A percentile compares a stretch with the other conserved stretches of the same genome.
Conservation (phyloP, 2,329 filamentous ascomycete species). For the Alternaria sp. region DNA sequence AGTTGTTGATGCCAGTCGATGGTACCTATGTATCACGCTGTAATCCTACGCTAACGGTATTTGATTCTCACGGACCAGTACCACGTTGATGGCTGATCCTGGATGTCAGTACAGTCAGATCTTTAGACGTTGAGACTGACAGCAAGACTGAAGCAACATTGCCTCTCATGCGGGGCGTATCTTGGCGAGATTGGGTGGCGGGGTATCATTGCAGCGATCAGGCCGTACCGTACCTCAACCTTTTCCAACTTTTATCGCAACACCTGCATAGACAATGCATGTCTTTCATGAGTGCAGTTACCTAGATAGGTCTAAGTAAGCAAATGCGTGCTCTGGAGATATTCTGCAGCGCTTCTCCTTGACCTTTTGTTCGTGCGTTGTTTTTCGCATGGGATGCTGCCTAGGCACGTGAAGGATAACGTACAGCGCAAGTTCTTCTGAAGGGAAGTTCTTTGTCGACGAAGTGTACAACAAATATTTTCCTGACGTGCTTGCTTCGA, state of each 20-base stretch:
- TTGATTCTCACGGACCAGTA: background rate
- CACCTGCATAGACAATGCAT: background rate
- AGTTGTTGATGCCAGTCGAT: background rate
- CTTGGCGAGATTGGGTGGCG: background rate
- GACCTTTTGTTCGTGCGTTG: background rate
- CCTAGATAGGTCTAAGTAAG: background rate
- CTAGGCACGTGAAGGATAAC: background rate
- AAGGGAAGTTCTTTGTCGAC: background rate
- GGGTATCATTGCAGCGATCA: background rate
- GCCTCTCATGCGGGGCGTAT: background rate
- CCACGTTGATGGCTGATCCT: too few relatives aligned
- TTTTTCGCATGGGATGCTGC: background rate
- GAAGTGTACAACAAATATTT: background rate
- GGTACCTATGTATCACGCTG: background rate
- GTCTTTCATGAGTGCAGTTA: background rate
- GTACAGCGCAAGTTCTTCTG: background rate
- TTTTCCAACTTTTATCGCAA: background rate
- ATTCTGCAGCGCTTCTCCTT: background rate
- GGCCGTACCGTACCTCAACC: background rate
- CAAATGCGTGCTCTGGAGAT: background rate
- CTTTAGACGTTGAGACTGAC: background rate
- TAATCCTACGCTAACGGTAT: background rate
- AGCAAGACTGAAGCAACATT: background rate
- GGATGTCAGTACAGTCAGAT: background rate
- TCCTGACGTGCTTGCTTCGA: background rate